Percentiles rank a stretch among this genome's conserved stretches.
phyloP scores from a whole-genome alignment of 495 filamentous ascomycete genomes.

The Aspergillus steynii region DNA sequence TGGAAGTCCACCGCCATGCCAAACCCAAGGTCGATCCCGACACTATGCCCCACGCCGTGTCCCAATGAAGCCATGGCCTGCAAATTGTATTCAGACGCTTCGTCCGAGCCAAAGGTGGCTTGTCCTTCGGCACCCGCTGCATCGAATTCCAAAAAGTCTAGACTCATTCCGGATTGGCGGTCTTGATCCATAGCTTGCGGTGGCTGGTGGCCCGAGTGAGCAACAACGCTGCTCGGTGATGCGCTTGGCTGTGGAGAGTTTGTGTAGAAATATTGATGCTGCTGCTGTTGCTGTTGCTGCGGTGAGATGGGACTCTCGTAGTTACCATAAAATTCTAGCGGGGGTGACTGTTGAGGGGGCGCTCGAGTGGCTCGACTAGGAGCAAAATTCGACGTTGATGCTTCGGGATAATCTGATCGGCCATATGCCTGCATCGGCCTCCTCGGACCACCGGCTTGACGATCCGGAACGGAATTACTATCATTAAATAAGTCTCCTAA shows the following conservation, averaged over 20 bases:
- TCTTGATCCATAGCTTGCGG: constrained; percentile 30
- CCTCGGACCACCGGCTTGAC: constrained; percentile 18
- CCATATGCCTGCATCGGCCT: constrained; percentile 23
- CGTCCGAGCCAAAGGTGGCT: constrained; percentile 28
- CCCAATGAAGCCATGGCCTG: constrained; percentile 30
- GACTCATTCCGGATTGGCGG: constrained; percentile 30
- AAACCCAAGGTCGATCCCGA: constrained; percentile 70
- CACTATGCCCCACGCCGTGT: constrained; percentile 41
- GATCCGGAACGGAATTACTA: constrained; percentile 26
- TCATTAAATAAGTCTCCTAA: constrained; percentile 53
- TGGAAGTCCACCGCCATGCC: constrained; percentile 71
- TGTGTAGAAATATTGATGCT: constrained; percentile 39
- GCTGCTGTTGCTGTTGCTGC: constrained; percentile 34
- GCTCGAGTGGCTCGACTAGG: constrained; percentile 28
- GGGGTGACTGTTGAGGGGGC: constrained; percentile 34
- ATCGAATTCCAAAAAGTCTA: constrained; percentile 46
- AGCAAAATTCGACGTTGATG: constrained; percentile 25
- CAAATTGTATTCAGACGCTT: constrained; percentile 32
- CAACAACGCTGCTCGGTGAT: constrained; percentile 34
- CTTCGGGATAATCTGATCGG: constrained; percentile 30
- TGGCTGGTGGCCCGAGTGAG: constrained; percentile 21
- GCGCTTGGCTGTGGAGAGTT: constrained; percentile 44
- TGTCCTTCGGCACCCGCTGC: constrained; percentile 29
- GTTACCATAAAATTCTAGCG: constrained; percentile 40
- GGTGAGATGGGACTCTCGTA: constrained; percentile 37